Conservation (phyloP, 1,284 basidiomycete genomes). For the Ganoderma leucocontextum region DNA sequence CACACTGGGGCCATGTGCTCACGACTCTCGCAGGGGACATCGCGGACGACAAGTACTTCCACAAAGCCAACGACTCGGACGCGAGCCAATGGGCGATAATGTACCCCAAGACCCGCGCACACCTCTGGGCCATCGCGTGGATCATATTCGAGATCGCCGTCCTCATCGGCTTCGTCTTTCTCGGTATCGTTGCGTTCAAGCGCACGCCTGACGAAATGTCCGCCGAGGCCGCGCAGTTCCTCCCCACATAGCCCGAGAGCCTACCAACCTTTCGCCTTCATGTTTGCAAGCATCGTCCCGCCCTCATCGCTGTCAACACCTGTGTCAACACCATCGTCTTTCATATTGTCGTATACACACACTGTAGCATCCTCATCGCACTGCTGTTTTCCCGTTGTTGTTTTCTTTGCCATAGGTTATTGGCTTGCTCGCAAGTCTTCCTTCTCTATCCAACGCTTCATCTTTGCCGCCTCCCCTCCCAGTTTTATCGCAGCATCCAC, state of each 20-base stretch:
- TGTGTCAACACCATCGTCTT: neutral
- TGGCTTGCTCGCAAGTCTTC: conserved; percentile 13
- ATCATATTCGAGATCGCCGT: conserved; percentile 73
- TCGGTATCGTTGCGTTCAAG: conserved; percentile 80
- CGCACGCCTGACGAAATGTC: conserved; percentile 47
- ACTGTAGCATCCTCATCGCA: conserved; percentile 18
- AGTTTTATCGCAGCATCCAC: conserved; percentile 5
- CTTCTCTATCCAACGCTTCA: neutral
- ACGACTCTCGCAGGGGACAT: conserved; percentile 71
- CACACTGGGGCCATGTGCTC: neutral
- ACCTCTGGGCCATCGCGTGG: conserved; percentile 83
- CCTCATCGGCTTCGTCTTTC: conserved; percentile 72
- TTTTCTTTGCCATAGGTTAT: conserved; percentile 27
- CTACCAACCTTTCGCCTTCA: neutral
- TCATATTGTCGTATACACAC: conserved; percentile 13
- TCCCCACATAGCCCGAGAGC: conserved; percentile 36
- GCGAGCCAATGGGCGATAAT: conserved; percentile 79
- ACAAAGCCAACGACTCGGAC: conserved; percentile 85
- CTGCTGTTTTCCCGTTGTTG: conserved; percentile 12
- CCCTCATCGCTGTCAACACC: conserved; percentile 3
- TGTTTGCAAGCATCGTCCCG: neutral
- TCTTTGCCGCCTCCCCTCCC: neutral
- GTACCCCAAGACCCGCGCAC: conserved; percentile 70
- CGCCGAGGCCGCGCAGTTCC: conserved; percentile 44
- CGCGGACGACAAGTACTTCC: conserved; percentile 86